Base-by-base conservation (phyloP, 306 rosid genomes). In the Quercus variabilis region DNA sequence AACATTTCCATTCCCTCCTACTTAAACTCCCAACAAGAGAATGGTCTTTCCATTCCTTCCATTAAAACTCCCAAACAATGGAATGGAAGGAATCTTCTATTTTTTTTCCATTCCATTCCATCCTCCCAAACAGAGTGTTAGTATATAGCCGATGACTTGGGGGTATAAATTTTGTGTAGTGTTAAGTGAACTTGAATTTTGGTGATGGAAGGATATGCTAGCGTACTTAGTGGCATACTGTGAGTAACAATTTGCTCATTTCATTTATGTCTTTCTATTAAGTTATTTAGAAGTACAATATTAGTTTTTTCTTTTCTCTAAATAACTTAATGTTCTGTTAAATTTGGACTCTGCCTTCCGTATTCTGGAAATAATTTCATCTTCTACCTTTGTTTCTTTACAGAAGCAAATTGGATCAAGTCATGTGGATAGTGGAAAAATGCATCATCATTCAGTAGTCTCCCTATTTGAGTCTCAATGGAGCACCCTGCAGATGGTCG, bases 401-500 rank as follows among this genome's bases (percentile, higher is more conserved):
- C 88, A 92, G 94, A 89, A 91, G 84, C 95, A 90, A 88, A 81
- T 23, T 17, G 97, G 91, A 84, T 87, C 86, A 72, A 74, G 82
- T 82, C 83, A 83, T 78, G 75, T 87, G 25, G 99, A 95, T 79
- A 65, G 83, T 72, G 94, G 91, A 76, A 95, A 93, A 87, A 85
- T 78, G 77, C 78, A 85, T 82, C 94, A 90, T 81, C 99, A 93
- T 73, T 91, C 99, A 62, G 93, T 92, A 12, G 96, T 92, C 79
- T 85, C 94, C 57, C 84, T 93, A 73, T 95, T 93, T 76, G 99
- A 92, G 85, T 92, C 98, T 80, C 99, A 95, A 65, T 95, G 99
- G 99, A 93, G 98, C 82, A 93, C 98, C 73, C 82, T 95, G 46
- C 99, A 93, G 86, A 95, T 95, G 99, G 98, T 96, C 65, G 94